Evolutionary conservation across 106 monocot species (phyloP).

Genomic region (Chionographis japonica): DNA sequence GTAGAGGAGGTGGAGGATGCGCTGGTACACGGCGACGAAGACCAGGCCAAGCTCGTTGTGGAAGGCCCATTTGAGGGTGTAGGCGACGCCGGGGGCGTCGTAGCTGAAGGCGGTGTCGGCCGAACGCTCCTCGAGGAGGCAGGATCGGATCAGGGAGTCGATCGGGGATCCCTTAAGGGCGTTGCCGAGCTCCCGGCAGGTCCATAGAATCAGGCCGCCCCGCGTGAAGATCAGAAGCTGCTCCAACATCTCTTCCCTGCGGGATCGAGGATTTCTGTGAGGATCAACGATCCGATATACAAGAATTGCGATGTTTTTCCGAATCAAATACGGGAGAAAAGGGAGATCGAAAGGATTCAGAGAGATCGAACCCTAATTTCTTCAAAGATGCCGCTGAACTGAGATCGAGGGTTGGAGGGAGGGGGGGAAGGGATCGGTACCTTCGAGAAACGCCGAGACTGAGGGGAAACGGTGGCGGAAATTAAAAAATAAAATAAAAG

Average conservation of each 20-base stretch:
- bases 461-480: no score
- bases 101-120: slow-evolving; percentile 72
- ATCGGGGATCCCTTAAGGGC: slow-evolving; percentile 88
- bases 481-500: no score
- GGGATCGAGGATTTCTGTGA: neutral
- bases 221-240: slow-evolving; percentile 96
- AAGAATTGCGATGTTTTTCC: neutral
- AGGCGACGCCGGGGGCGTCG: slow-evolving; percentile 55
- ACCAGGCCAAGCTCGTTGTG: slow-evolving; percentile 96
- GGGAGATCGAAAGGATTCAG: no score
- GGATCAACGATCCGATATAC: neutral
- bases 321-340: no score
- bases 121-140: slow-evolving; percentile 96
- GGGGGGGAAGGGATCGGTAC: no score
- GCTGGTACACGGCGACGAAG: slow-evolving; percentile 93
- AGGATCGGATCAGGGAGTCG: slow-evolving; percentile 84
- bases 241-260: slow-evolving; percentile 70
- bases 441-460: no score
- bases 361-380: no score
- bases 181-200: slow-evolving; percentile 68
- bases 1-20: slow-evolving; percentile 83
- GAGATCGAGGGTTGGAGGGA: no score
- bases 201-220: slow-evolving; percentile 94
- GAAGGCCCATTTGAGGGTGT: slow-evolving; percentile 94
- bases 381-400: no score